Evolutionary conservation across 1,284 basidiomycete species (phyloP).

Genomic region (Ceratobasidium sp.): DNA sequence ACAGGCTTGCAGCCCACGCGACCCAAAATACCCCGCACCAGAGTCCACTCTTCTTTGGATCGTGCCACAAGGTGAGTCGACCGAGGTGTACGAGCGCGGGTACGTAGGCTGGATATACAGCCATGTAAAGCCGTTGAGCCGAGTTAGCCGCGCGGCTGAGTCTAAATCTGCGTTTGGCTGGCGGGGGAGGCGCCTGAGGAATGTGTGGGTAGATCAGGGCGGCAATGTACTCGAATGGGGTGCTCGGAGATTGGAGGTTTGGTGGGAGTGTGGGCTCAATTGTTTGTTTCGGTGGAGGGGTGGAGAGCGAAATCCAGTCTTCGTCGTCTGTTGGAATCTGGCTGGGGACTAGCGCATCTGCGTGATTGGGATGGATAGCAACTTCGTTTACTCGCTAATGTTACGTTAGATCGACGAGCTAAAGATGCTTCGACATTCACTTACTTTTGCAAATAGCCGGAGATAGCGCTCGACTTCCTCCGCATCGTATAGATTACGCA

Average conservation of each 20-base stretch:
- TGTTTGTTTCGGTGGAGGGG: not conserved
- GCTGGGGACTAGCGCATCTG: not conserved
- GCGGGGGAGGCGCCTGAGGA: not conserved
- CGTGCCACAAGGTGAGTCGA: conserved; percentile 70
- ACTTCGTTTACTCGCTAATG: conserved; percentile 39
- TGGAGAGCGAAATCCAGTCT: conserved; percentile 24
- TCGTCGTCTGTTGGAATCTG: conserved; percentile 9
- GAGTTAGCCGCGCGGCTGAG: conserved; percentile 17
- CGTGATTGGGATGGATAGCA: conserved; percentile 20
- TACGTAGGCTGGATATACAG: conserved; percentile 66
- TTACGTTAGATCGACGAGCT: not conserved
- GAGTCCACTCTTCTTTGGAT: conserved; percentile 63
- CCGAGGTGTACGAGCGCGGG: conserved; percentile 62
- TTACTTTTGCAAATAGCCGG: conserved; percentile 43
- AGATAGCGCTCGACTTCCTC: conserved; percentile 48
- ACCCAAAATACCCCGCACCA: conserved; percentile 64
- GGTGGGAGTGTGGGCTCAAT: conserved; percentile 20
- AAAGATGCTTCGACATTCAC: not conserved
- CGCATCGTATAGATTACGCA: conserved; percentile 46
- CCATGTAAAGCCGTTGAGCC: conserved; percentile 31
- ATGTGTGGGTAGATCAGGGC: conserved; percentile 29
- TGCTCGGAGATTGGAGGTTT: conserved; percentile 19
- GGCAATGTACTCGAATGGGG: conserved; percentile 26
- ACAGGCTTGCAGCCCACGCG: conserved; percentile 55
- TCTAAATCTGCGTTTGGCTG: conserved; percentile 34